Percentiles rank a stretch among this genome's conserved stretches.
phyloP scores from a whole-genome alignment of 345 rosid genomes.

The Noccaea bulbosa region DNA sequence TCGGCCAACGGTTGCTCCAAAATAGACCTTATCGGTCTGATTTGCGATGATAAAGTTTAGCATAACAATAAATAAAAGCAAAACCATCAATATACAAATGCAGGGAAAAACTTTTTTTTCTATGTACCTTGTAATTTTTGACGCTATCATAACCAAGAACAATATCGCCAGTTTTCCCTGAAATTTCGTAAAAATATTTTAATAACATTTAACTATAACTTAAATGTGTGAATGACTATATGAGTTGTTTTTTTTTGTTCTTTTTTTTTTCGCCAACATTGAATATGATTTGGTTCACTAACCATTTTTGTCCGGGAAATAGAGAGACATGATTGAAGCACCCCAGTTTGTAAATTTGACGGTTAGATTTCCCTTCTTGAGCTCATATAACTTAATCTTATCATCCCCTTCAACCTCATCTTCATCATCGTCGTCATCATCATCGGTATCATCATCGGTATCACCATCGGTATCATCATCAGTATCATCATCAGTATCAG shows the following conservation, averaged over 20 bases:
- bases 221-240: background rate
- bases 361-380: conserved; percentile 68
- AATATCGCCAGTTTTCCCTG: conserved; percentile 78
- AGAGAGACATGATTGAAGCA: conserved; percentile 70
- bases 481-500: conserved; percentile 23
- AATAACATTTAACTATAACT: background rate
- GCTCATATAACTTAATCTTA: conserved; percentile 60
- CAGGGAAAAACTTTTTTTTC: background rate
- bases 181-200: conserved; percentile 23
- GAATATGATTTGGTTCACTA: conserved; percentile 22
- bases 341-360: conserved; percentile 84
- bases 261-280: background rate
- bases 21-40: conserved; percentile 64
- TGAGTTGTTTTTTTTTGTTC: background rate
- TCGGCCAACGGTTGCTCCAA: conserved; percentile 85
- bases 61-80: background rate
- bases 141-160: conserved; percentile 76
- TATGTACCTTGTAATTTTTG: conserved; percentile 61
- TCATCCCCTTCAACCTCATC: conserved; percentile 45
- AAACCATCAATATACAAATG: background rate
- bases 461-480: conserved; percentile 14
- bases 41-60: conserved; percentile 3
- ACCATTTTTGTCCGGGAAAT: conserved; percentile 87
- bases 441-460: conserved; percentile 16
- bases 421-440: conserved; percentile 25